phyloP scores from a whole-genome alignment of 805 yeast genomes.

The Candida alai region DNA sequence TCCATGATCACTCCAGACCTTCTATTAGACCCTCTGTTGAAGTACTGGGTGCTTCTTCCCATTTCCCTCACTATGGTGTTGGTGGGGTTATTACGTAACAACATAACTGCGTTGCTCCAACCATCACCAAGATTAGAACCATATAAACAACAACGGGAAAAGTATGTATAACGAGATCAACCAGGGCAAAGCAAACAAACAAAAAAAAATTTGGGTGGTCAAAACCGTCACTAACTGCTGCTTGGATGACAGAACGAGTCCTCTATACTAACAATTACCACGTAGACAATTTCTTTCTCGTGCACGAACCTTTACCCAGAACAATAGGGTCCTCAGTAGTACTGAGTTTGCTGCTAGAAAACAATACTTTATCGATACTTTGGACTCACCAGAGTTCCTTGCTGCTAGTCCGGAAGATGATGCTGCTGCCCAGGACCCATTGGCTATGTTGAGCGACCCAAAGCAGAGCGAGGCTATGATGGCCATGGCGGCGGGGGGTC shows the following conservation, averaged over 20 bases:
- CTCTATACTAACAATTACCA: conserved; percentile 9
- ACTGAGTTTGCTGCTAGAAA: conserved; percentile 54
- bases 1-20: conserved; percentile 21
- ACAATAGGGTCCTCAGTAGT: conserved; percentile 47
- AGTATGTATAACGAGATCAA: conserved; percentile 21
- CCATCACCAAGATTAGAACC: conserved; percentile 55
- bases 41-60: conserved; percentile 88
- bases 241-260: neutral
- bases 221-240: neutral
- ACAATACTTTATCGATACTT: conserved; percentile 41
- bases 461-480: conserved; percentile 66
- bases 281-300: conserved; percentile 53
- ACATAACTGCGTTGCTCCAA: conserved; percentile 57
- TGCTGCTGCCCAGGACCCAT: conserved; percentile 32
- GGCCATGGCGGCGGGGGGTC: conserved; percentile 74
- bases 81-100: conserved; percentile 75
- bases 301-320: conserved; percentile 53
- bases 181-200: too few species aligned
- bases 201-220: too few species aligned
- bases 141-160: conserved; percentile 40
- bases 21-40: conserved; percentile 73
- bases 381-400: conserved; percentile 52
- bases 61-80: conserved; percentile 86
- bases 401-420: conserved; percentile 39
- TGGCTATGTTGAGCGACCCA: conserved; percentile 70